A percentile compares a stretch with the other conserved stretches of the same genome.
These are phyloP conservation scores for Cutaneotrichosporon spelunceum DNA, from an alignment of 1,284 basidiomycete genomes.

Conservation along the genomic window DNA sequence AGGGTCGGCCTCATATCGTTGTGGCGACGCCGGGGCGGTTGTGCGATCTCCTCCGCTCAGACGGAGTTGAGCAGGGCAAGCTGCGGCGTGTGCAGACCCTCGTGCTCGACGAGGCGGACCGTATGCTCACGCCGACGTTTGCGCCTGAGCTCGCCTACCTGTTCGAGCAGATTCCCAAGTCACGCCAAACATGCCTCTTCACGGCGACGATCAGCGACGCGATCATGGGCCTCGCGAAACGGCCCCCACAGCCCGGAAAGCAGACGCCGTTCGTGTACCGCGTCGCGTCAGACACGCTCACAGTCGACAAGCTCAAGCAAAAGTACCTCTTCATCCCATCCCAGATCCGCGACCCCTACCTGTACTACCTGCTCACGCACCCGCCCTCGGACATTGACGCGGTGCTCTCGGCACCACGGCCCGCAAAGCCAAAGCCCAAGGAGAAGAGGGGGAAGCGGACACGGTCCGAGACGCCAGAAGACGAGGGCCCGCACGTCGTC, in stretches of 20 bases:
- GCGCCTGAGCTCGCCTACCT: conserved; percentile 77
- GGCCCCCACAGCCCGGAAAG: conserved; percentile 75
- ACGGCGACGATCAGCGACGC: conserved; percentile 90
- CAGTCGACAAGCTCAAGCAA: conserved; percentile 79
- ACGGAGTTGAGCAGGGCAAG: conserved; percentile 70
- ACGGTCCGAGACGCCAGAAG: conserved; percentile 39
- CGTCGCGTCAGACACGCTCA: conserved; percentile 72
- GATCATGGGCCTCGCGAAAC: conserved; percentile 74
- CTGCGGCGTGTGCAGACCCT: conserved; percentile 80
- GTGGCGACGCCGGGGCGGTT: conserved; percentile 95
- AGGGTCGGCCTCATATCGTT: conserved; percentile 82
- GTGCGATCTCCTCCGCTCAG: conserved; percentile 82
- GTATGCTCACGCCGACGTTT: conserved; percentile 86
- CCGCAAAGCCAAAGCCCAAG: conserved; percentile 35
- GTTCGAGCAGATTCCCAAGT: conserved; percentile 72
- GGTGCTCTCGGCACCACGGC: conserved; percentile 38
- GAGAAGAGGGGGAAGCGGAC: conserved; percentile 29
- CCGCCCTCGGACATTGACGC: conserved; percentile 70
- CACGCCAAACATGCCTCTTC: conserved; percentile 92
- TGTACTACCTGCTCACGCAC: conserved; percentile 83
- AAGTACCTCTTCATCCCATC: conserved; percentile 90
- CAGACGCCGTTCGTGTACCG: conserved; percentile 82
- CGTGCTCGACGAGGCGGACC: conserved; percentile 94
- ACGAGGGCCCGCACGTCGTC: conserved; percentile 59
- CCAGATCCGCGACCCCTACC: conserved; percentile 89